These are phyloP conservation scores for Auxenochlorella pyrenoidosa DNA, from an alignment of 139 green algal species.

Conservation along the genomic window DNA sequence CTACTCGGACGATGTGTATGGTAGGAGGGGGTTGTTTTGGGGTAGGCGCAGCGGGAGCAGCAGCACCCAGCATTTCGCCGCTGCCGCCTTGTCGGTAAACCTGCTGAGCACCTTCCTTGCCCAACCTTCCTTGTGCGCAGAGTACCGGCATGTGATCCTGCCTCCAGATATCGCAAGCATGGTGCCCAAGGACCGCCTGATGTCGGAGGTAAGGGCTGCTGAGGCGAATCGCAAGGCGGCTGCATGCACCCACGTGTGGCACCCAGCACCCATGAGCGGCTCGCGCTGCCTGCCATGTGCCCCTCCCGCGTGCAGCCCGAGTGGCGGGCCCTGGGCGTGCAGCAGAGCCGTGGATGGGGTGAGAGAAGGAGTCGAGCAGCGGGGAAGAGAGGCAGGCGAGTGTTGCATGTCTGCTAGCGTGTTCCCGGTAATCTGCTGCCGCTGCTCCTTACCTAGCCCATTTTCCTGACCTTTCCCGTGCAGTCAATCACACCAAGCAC, in stretches of 20 bases:
- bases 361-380: background rate
- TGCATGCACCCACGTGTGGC: conserved; percentile 7
- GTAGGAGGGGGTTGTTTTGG: background rate
- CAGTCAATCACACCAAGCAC: background rate
- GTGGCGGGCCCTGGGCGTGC: conserved; percentile 93
- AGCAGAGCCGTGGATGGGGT: conserved; percentile 95
- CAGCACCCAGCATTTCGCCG: background rate
- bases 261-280: background rate
- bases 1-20: background rate
- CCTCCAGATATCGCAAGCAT: conserved; percentile 77
- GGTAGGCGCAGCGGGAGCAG: too few relatives aligned
- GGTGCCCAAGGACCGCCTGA: conserved; percentile 87
- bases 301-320: conserved; percentile 74
- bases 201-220: conserved; percentile 84
- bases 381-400: background rate
- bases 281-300: background rate
- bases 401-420: too few relatives aligned
- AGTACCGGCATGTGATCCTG: conserved; percentile 17
- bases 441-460: too few relatives aligned
- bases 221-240: background rate
- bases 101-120: background rate
- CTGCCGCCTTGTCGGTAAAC: too few relatives aligned
- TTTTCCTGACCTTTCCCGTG: background rate
- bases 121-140: background rate
- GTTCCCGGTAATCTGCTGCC: too few relatives aligned